These are phyloP conservation scores for Plantago major DNA, from an alignment of 257 asterid species.

Conservation along the genomic window DNA sequence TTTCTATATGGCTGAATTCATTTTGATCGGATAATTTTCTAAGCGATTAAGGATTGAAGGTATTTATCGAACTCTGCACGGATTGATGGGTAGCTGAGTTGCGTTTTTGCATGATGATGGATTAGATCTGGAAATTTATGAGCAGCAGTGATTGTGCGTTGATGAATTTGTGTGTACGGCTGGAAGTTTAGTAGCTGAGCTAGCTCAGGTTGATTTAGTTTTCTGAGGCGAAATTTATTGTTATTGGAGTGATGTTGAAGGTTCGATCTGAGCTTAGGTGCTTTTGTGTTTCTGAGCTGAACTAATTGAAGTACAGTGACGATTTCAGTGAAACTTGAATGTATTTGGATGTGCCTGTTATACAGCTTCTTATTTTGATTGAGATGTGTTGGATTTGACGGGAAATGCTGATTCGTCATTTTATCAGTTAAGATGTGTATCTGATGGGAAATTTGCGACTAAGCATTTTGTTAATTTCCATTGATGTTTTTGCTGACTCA, in stretches of 20 bases:
- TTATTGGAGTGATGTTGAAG: too few species aligned
- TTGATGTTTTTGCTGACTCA: conserved; percentile 21
- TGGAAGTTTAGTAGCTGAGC: too few species aligned
- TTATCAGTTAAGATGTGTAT: neutral
- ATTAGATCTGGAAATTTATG: neutral
- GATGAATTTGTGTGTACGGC: neutral
- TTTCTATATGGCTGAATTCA: neutral
- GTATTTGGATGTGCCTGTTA: neutral
- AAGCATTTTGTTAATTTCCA: neutral
- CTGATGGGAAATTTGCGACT: neutral
- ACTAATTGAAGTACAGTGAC: neutral
- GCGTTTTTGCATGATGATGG: neutral
- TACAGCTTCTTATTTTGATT: neutral
- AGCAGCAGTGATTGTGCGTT: neutral
- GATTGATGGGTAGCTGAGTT: neutral
- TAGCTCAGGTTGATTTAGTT: conserved; percentile 13
- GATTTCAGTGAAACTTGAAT: conserved; percentile 16
- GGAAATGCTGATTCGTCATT: too few species aligned
- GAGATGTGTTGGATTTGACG: neutral
- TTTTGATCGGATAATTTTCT: neutral
- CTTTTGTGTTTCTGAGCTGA: too few species aligned
- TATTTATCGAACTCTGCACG: too few species aligned
- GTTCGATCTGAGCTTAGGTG: too few species aligned
- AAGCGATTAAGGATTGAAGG: neutral
- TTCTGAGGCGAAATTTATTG: conserved; percentile 6